These are phyloP conservation scores for Vigna unguiculata DNA, from an alignment of 306 rosid genomes.

Conservation along the genomic window DNA sequence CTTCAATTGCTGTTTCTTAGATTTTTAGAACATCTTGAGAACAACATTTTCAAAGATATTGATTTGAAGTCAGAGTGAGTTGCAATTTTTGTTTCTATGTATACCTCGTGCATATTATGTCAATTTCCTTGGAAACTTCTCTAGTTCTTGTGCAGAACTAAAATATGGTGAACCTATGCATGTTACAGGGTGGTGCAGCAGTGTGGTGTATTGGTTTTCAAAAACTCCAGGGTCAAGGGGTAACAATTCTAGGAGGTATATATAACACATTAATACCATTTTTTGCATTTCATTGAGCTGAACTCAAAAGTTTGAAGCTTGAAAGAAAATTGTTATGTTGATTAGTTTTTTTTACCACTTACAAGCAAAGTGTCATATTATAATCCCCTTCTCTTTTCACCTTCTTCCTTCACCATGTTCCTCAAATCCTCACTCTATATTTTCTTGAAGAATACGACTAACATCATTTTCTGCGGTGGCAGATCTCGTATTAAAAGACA, in stretches of 20 bases:
- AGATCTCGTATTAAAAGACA: conserved; percentile 96
- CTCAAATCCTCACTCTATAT: background rate
- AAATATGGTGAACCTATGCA: conserved; percentile 27
- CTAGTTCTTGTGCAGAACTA: too few relatives aligned
- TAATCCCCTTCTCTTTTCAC: background rate
- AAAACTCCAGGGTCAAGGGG: conserved; percentile 75
- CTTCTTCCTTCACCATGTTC: background rate
- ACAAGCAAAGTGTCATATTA: background rate
- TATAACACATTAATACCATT: conserved; percentile 37
- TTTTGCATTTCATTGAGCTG: conserved; percentile 16
- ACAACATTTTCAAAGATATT: conserved; percentile 14
- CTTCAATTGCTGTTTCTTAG: conserved; percentile 24
- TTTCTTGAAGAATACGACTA: conserved; percentile 38
- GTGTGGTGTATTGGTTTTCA: conserved; percentile 97
- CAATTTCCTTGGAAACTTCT: too few relatives aligned
- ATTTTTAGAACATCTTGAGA: conserved; percentile 21
- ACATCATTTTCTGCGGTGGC: conserved; percentile 47
- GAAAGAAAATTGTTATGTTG: background rate
- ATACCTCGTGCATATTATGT: too few relatives aligned
- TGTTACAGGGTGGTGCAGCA: conserved; percentile 69
- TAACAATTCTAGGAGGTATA: conserved; percentile 97
- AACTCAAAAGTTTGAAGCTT: conserved; percentile 6
- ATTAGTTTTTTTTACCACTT: background rate
- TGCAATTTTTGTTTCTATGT: too few relatives aligned
- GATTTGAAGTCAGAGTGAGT: conserved; percentile 32